Conservation (phyloP, 2,329 filamentous ascomycete species). For the Ciborinia camelliae region DNA sequence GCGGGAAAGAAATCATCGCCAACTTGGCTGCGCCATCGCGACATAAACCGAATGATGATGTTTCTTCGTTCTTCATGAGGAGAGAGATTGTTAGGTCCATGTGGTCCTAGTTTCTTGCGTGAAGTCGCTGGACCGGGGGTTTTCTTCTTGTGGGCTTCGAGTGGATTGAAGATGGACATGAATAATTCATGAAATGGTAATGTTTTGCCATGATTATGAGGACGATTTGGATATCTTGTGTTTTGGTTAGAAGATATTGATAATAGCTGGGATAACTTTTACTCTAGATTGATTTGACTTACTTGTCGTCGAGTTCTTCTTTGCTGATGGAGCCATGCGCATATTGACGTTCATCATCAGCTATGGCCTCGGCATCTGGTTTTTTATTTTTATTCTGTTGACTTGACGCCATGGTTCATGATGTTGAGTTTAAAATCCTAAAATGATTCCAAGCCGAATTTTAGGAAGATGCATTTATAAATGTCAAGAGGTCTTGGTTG, state of each 20-base stretch:
- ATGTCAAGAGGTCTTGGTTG: not conserved
- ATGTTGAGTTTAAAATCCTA: not conserved
- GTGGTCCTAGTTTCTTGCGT: conserved; percentile 50
- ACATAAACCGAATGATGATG: conserved; percentile 84
- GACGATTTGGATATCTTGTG: conserved; percentile 72
- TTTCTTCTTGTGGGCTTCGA: conserved; percentile 69
- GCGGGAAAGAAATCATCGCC: conserved; percentile 92
- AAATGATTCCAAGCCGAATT: not conserved
- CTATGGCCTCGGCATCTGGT: conserved; percentile 30
- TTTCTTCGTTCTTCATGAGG: conserved; percentile 75
- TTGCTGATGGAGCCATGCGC: conserved; percentile 41
- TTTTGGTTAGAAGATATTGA: not conserved
- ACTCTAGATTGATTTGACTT: conserved; percentile 12
- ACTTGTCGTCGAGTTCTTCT: conserved; percentile 32
- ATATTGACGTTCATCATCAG: conserved; percentile 49
- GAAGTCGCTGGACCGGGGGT: conserved; percentile 49
- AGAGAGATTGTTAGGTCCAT: conserved; percentile 55
- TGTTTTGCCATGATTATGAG: conserved; percentile 75
- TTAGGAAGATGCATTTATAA: not conserved
- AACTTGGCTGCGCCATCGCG: conserved; percentile 81
- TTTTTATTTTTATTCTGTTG: conserved; percentile 10
- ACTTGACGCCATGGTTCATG: conserved; percentile 18
- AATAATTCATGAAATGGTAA: conserved; percentile 80
- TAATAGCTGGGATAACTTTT: not conserved
- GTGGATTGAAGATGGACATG: conserved; percentile 74